These are phyloP conservation scores for Rhizophlyctis rosea DNA, from an alignment of 192 early-diverging fungal species.

Conservation along the genomic window DNA sequence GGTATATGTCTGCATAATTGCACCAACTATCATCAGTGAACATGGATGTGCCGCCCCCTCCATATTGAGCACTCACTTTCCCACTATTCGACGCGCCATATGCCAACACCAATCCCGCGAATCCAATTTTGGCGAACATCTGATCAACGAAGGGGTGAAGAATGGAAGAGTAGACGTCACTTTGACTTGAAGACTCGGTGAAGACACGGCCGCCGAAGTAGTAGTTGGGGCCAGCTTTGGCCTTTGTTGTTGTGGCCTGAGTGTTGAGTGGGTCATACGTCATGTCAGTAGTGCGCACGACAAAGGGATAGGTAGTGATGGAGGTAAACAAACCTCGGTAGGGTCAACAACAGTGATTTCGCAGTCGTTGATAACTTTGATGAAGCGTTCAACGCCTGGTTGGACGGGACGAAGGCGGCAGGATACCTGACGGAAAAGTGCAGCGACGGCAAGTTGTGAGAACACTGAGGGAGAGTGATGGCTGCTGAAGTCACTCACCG, in stretches of 20 bases:
- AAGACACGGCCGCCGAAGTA: conserved; percentile 13
- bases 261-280: not conserved
- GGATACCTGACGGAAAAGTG: not conserved
- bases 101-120: conserved; percentile 12
- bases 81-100: conserved; percentile 30
- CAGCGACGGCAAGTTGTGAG: not conserved
- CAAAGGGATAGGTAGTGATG: not conserved
- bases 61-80: conserved; percentile 10
- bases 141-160: conserved; percentile 8
- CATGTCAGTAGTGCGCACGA: not conserved
- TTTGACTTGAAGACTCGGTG: conserved; percentile 9
- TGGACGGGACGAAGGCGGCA: not conserved
- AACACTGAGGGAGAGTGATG: not conserved
- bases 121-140: conserved; percentile 13
- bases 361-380: conserved; percentile 7
- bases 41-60: not conserved
- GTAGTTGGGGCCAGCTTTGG: not conserved
- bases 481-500: not conserved
- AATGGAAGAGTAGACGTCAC: conserved; percentile 7
- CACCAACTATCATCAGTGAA: not conserved
- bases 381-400: not conserved
- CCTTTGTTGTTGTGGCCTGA: not conserved
- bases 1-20: conserved; percentile 22
- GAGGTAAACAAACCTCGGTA: not conserved
- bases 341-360: not conserved